Conservation (phyloP, 2,329 filamentous ascomycete species). For the Coniosporium tulheliwenetii region DNA sequence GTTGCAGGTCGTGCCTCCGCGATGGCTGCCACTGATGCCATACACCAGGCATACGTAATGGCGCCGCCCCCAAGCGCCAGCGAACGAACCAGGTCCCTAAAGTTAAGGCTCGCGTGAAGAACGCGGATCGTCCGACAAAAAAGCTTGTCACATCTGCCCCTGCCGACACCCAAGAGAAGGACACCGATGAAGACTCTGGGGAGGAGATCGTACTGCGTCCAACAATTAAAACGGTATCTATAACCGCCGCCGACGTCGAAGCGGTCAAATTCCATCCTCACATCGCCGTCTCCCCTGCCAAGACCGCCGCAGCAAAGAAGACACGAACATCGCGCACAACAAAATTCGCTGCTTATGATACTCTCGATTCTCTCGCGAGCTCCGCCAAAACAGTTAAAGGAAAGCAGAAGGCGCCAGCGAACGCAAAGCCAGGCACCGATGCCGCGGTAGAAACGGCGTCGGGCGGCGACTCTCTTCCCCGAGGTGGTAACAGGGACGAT, state of each 20-base stretch:
- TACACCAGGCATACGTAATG: neutral
- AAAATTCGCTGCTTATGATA: no score
- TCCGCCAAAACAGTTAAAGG: no score
- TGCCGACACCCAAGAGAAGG: neutral
- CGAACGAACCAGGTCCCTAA: neutral
- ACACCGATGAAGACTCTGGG: neutral
- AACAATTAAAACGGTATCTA: neutral
- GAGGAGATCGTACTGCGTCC: neutral
- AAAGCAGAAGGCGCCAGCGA: neutral
- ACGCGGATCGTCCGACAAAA: neutral
- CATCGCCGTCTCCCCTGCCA: neutral
- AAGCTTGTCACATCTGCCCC: neutral
- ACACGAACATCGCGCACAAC: no score
- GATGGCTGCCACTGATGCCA: neutral
- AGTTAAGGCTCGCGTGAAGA: neutral
- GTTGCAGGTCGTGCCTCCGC: neutral
- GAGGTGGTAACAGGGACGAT: neutral
- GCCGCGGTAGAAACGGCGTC: neutral
- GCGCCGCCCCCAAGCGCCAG: neutral
- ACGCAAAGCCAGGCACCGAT: neutral
- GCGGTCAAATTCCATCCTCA: neutral
- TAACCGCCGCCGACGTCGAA: neutral
- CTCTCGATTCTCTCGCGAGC: no score
- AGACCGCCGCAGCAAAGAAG: neutral
- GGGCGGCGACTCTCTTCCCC: neutral